A percentile compares a stretch with the other conserved stretches of the same genome.
Conservation (phyloP, 2,329 filamentous ascomycete species). For the Cercospora zeae-maydis region DNA sequence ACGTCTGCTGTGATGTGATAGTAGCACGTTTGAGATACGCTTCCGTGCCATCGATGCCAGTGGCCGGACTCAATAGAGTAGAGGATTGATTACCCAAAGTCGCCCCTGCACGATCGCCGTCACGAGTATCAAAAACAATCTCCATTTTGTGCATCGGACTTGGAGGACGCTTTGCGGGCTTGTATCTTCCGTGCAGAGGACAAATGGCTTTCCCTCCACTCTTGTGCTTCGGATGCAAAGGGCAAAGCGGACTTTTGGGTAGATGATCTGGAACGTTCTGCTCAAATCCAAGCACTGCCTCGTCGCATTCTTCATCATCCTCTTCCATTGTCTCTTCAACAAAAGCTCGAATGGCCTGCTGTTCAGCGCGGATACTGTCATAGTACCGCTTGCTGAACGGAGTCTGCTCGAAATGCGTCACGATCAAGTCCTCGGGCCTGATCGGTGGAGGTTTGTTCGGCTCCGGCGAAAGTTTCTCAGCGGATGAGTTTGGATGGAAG, state of each 20-base stretch:
- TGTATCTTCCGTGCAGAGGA: constrained; percentile 38
- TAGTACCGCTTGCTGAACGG: constrained; percentile 33
- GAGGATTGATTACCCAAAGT: not conserved
- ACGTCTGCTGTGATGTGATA: not conserved
- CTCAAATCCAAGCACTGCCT: constrained; percentile 32
- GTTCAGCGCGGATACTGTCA: constrained; percentile 28
- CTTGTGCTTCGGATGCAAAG: constrained; percentile 38
- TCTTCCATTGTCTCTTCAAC: constrained; percentile 28
- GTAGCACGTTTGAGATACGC: not conserved
- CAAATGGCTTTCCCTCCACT: constrained; percentile 39
- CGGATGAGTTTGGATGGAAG: not conserved
- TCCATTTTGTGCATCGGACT: constrained; percentile 9
- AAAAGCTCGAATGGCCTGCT: constrained; percentile 26
- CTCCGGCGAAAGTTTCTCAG: not conserved
- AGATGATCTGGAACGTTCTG: constrained; percentile 44
- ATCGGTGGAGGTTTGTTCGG: not conserved
- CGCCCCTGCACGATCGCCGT: not conserved
- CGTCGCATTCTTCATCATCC: constrained; percentile 24
- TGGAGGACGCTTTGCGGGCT: constrained; percentile 6
- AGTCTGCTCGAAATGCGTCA: constrained; percentile 34
- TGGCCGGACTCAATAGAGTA: not conserved
- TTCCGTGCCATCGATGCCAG: not conserved
- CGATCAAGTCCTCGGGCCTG: constrained; percentile 20
- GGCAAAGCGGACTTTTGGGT: constrained; percentile 43
- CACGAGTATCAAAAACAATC: constrained; percentile 18